phyloP scores from a whole-genome alignment of 2,329 filamentous ascomycete species.

The Neofusicoccum laricinum region DNA sequence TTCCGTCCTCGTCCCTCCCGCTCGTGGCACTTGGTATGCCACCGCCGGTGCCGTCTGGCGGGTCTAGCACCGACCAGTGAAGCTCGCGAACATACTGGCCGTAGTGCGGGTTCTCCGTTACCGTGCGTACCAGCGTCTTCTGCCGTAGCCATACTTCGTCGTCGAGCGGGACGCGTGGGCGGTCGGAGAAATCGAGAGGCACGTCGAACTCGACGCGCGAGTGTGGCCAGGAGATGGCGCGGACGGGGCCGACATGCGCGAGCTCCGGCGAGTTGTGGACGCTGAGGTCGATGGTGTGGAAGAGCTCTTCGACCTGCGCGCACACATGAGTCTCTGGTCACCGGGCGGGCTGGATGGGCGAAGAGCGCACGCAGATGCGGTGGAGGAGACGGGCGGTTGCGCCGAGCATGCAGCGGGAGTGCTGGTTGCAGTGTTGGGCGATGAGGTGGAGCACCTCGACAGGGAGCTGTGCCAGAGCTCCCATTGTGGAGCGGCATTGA shows the following conservation, averaged over 20 bases:
- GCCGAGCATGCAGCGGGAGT: not conserved
- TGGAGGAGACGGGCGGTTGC: not conserved
- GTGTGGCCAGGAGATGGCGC: not conserved
- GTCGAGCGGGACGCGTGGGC: not conserved
- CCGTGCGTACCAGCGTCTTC: not conserved
- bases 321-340: not conserved
- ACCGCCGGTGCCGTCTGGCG: not conserved
- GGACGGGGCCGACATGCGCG: not conserved
- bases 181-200: not conserved
- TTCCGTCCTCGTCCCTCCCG: too few relatives aligned
- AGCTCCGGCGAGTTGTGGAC: not conserved
- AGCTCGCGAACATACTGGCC: not conserved
- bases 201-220: not conserved
- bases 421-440: not conserved
- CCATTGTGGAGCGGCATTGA: not conserved
- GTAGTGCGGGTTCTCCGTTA: not conserved
- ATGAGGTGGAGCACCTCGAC: not conserved
- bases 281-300: not conserved
- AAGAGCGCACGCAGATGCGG: not conserved
- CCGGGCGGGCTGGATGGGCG: too few relatives aligned
- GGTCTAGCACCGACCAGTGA: not conserved
- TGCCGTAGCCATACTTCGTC: not conserved
- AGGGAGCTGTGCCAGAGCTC: not conserved
- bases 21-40: not conserved
- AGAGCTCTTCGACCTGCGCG: not conserved